These are phyloP conservation scores for Alternaria burnsii DNA, from an alignment of 2,329 filamentous ascomycete species.

Conservation along the genomic window DNA sequence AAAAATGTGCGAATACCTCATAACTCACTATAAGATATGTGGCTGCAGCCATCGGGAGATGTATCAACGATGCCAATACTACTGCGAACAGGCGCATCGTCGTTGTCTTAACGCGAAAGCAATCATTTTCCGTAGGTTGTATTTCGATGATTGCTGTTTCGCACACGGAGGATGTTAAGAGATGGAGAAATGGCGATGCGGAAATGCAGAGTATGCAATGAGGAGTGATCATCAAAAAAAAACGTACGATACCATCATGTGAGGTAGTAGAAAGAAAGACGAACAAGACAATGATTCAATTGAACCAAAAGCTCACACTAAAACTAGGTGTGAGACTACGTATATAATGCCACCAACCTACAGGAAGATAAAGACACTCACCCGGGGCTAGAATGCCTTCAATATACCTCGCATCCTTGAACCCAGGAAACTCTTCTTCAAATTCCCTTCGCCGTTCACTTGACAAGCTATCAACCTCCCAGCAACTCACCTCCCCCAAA, in stretches of 20 bases:
- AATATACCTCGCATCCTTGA: slow-evolving; percentile 69
- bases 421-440: slow-evolving; percentile 58
- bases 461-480: background rate
- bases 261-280: background rate
- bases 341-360: slow-evolving; percentile 99
- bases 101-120: too few relatives aligned
- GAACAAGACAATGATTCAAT: slow-evolving; percentile 18
- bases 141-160: background rate
- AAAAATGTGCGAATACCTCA: too few relatives aligned
- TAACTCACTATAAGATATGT: too few relatives aligned
- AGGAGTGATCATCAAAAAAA: background rate
- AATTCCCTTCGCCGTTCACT: slow-evolving; percentile 24
- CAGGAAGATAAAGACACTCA: slow-evolving; percentile 86
- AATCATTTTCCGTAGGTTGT: too few relatives aligned
- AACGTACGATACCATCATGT: too few relatives aligned
- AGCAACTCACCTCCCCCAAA: slow-evolving; percentile 32
- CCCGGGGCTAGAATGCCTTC: slow-evolving; percentile 84
- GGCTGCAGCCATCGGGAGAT: background rate
- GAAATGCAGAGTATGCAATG: background rate
- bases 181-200: background rate
- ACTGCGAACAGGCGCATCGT: background rate
- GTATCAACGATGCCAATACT: background rate
- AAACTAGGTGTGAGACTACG: slow-evolving; percentile 85
- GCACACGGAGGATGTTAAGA: background rate
- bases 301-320: slow-evolving; percentile 94